phyloP scores from a whole-genome alignment of 108 stramenopile genomes.

The Cyclotella choctawhatcheeana region DNA sequence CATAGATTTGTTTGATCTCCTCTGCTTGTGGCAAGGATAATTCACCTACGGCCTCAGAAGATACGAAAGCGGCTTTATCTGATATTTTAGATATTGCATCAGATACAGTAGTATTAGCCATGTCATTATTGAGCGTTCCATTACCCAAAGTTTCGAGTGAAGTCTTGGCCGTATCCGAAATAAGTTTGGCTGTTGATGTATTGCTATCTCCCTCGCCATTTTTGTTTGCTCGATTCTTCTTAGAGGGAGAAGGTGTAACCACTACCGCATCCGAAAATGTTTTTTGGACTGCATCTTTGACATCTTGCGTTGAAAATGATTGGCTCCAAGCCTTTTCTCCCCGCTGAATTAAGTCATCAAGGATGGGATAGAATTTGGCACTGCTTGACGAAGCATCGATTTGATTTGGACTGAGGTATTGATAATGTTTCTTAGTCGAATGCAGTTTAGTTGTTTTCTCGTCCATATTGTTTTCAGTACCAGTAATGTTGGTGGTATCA shows the following conservation, averaged over 20 bases:
- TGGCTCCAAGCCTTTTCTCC: constrained; percentile 37
- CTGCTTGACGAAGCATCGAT: constrained; percentile 50
- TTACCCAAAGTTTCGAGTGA: constrained; percentile 15
- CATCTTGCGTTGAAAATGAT: constrained; percentile 7
- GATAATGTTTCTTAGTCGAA: neutral
- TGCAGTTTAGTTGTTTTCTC: neutral
- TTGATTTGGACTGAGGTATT: constrained; percentile 30
- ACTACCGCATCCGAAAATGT: constrained; percentile 1
- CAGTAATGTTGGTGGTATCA: constrained; percentile 26
- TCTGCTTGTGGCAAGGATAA: constrained; percentile 42
- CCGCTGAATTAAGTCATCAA: constrained; percentile 62
- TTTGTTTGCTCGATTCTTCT: neutral
- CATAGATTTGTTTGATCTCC: constrained; percentile 66
- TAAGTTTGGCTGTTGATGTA: constrained; percentile 9
- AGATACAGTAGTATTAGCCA: constrained; percentile 42
- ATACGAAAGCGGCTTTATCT: constrained; percentile 27
- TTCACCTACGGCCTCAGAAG: constrained; percentile 19
- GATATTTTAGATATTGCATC: constrained; percentile 23
- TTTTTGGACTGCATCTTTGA: neutral
- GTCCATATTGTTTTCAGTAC: neutral
- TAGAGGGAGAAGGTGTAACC: neutral
- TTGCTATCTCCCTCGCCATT: neutral
- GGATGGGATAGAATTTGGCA: constrained; percentile 81
- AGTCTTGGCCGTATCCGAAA: constrained; percentile 26
- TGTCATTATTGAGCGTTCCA: constrained; percentile 47